phyloP scores from a whole-genome alignment of 2,329 filamentous ascomycete species.

The Ophiostoma piceae region DNA sequence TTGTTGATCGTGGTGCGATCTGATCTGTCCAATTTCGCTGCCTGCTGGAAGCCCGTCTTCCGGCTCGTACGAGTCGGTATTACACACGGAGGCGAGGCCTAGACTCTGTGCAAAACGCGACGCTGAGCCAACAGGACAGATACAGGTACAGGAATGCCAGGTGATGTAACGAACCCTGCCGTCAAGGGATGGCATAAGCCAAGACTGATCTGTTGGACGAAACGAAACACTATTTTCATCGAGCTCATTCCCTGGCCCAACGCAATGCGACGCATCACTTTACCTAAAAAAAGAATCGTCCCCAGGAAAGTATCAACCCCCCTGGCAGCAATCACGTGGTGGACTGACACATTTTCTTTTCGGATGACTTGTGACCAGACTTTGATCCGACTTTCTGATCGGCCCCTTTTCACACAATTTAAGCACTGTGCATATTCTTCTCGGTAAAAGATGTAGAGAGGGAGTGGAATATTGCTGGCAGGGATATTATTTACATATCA shows the following conservation, averaged over 20 bases:
- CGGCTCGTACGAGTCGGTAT: conserved; percentile 14
- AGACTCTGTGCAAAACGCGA: neutral
- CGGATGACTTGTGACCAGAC: neutral
- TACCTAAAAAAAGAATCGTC: conserved; percentile 19
- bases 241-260: neutral
- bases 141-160: neutral
- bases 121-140: neutral
- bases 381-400: neutral
- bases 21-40: neutral
- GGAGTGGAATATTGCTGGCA: neutral
- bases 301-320: conserved; percentile 10
- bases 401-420: neutral
- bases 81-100: conserved; percentile 1
- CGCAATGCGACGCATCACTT: conserved; percentile 25
- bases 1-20: neutral
- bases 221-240: conserved; percentile 3
- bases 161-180: neutral
- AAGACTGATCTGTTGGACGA: conserved; percentile 3
- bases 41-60: neutral
- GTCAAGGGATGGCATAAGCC: neutral
- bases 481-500: neutral
- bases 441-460: too few relatives aligned
- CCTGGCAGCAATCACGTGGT: conserved; percentile 8
- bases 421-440: neutral
- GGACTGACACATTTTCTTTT: neutral